Conservation (phyloP, 371 early-diverging fungal genomes). For the Circinella umbellata region DNA sequence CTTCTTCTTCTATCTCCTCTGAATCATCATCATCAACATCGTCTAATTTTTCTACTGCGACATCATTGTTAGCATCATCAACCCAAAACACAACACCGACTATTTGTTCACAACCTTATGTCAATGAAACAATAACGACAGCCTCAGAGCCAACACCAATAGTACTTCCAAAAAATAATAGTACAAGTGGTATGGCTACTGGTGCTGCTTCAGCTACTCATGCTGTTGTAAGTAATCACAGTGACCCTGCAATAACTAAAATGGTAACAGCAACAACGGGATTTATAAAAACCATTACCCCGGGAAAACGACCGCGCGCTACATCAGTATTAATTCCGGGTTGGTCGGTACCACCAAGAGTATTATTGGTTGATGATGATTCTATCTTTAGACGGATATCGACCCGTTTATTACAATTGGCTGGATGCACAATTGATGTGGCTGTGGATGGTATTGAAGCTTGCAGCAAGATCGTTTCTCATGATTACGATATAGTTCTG, state of each 20-base stretch:
- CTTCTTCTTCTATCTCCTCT: too few relatives aligned
- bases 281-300: neutral
- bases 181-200: neutral
- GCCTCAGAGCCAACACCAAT: neutral
- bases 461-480: slow-evolving; percentile 42
- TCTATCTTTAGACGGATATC: slow-evolving; percentile 66
- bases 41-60: too few relatives aligned
- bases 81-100: too few relatives aligned
- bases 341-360: slow-evolving; percentile 72
- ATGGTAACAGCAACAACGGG: neutral
- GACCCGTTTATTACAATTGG: slow-evolving; percentile 65
- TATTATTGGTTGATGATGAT: slow-evolving; percentile 81
- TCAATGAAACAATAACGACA: neutral
- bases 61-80: neutral
- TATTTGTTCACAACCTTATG: too few relatives aligned
- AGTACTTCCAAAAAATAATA: neutral
- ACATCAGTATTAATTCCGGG: slow-evolving; percentile 21
- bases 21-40: too few relatives aligned
- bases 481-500: slow-evolving; percentile 73
- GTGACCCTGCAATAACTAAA: too few relatives aligned
- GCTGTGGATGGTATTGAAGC: slow-evolving; percentile 78
- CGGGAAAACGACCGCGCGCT: slow-evolving; percentile 3
- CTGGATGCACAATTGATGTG: slow-evolving; percentile 76
- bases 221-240: too few relatives aligned
- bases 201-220: too few relatives aligned